These are phyloP conservation scores for Talaromyces liani DNA, from an alignment of 495 filamentous ascomycete genomes.

Conservation along the genomic window DNA sequence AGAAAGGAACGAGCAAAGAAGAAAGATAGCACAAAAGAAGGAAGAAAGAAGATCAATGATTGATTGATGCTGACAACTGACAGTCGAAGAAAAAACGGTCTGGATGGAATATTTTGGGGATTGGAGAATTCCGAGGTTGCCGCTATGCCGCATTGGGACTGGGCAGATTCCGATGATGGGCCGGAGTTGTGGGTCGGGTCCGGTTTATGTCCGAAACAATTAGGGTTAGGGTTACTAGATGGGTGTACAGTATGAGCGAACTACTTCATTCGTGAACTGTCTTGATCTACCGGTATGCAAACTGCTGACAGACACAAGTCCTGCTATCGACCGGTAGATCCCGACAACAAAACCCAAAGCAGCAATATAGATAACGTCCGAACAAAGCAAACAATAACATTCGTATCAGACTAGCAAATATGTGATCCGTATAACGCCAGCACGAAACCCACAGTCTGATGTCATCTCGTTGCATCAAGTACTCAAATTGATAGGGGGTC, in stretches of 20 bases:
- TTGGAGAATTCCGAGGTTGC: too few species aligned
- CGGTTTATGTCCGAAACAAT: neutral
- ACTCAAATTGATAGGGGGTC: neutral
- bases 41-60: neutral
- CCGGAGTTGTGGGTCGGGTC: neutral
- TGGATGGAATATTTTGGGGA: neutral
- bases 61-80: neutral
- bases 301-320: too few species aligned
- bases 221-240: too few species aligned
- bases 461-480: neutral
- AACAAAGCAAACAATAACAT: neutral
- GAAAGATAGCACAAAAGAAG: neutral
- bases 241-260: too few species aligned
- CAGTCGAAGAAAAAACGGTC: neutral
- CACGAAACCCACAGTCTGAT: neutral
- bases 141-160: neutral
- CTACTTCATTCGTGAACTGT: too few species aligned
- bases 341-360: neutral
- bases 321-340: too few species aligned
- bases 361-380: neutral
- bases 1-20: too few species aligned
- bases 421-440: constrained; percentile 9
- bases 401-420: neutral
- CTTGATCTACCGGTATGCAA: too few species aligned
- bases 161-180: neutral